Evolutionary conservation across 2,329 filamentous ascomycete genomes (phyloP).

Genomic region (Hypoxylon sp.): DNA sequence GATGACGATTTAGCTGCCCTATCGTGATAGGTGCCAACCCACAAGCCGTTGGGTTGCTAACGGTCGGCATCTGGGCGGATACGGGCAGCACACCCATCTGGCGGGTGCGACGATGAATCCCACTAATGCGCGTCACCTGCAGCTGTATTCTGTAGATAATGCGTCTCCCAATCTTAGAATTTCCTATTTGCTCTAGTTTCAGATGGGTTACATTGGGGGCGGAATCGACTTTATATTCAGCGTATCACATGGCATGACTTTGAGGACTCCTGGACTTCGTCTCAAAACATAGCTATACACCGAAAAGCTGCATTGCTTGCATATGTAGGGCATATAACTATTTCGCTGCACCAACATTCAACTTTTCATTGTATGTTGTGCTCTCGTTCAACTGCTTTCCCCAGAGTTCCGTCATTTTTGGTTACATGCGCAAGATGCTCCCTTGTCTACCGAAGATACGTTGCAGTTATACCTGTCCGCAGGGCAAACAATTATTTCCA

Average conservation of each 20-base stretch:
- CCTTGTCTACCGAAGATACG: neutral
- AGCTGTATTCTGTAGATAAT: constrained; percentile 43
- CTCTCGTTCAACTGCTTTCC: neutral
- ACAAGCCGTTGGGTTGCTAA: constrained; percentile 43
- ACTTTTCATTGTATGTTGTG: constrained; percentile 1
- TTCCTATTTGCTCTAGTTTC: constrained; percentile 43
- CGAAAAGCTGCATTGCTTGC: constrained; percentile 37
- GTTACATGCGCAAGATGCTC: neutral
- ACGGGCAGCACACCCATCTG: constrained; percentile 38
- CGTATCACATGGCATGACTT: constrained; percentile 41
- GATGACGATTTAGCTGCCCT: constrained; percentile 37
- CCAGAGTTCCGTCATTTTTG: neutral
- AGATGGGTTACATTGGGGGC: constrained; percentile 43
- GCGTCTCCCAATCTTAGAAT: constrained; percentile 28
- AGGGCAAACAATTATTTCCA: neutral
- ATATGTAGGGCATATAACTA: constrained; percentile 24
- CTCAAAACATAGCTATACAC: constrained; percentile 34
- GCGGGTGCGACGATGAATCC: constrained; percentile 41
- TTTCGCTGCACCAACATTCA: constrained; percentile 16
- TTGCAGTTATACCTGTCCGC: constrained; percentile 12
- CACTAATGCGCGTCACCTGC: constrained; percentile 49
- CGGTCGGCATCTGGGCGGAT: constrained; percentile 43
- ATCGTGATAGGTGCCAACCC: constrained; percentile 45
- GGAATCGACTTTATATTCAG: constrained; percentile 29
- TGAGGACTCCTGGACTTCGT: constrained; percentile 9